phyloP scores from a whole-genome alignment of 1,284 basidiomycete species.

The Vanrija sp. region DNA sequence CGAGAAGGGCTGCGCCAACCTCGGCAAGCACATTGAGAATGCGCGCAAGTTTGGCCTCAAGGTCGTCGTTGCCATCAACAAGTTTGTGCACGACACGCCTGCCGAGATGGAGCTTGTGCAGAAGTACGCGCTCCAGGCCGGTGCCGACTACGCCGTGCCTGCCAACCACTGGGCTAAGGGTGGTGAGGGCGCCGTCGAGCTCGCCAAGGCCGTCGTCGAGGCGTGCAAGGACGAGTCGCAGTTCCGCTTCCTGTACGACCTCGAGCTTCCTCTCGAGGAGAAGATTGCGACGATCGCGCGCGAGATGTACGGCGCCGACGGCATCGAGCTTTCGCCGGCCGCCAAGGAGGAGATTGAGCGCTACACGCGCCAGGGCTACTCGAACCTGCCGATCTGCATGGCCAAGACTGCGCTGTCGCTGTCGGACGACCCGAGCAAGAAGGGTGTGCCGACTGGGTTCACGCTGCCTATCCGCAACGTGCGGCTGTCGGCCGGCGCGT shows the following conservation, averaged over 20 bases:
- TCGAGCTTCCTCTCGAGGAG: conserved; percentile 74
- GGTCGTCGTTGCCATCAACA: conserved; percentile 93
- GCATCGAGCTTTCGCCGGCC: conserved; percentile 74
- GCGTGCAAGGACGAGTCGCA: conserved; percentile 76
- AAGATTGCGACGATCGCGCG: conserved; percentile 83
- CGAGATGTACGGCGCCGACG: conserved; percentile 90
- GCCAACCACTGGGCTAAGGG: conserved; percentile 97
- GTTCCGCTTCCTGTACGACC: conserved; percentile 88
- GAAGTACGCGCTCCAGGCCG: conserved; percentile 72
- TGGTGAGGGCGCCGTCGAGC: conserved; percentile 76
- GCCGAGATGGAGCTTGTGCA: conserved; percentile 86
- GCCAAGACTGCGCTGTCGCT: conserved; percentile 98
- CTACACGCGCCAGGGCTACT: conserved; percentile 72
- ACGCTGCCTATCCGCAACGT: conserved; percentile 89
- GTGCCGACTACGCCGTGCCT: conserved; percentile 92
- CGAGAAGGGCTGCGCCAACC: conserved; percentile 87
- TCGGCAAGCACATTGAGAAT: conserved; percentile 92
- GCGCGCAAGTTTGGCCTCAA: conserved; percentile 94
- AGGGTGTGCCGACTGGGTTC: conserved; percentile 86
- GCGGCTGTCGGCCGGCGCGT: conserved; percentile 84
- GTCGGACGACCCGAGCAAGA: conserved; percentile 87
- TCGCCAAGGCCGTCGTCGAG: conserved; percentile 80
- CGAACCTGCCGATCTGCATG: conserved; percentile 72
- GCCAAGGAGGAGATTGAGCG: conserved; percentile 84
- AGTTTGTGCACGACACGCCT: conserved; percentile 87